A percentile compares a stretch with the other conserved stretches of the same genome.
These are phyloP conservation scores for Aureobasidium sp. DNA, from an alignment of 2,329 filamentous ascomycete genomes.

Conservation along the genomic window DNA sequence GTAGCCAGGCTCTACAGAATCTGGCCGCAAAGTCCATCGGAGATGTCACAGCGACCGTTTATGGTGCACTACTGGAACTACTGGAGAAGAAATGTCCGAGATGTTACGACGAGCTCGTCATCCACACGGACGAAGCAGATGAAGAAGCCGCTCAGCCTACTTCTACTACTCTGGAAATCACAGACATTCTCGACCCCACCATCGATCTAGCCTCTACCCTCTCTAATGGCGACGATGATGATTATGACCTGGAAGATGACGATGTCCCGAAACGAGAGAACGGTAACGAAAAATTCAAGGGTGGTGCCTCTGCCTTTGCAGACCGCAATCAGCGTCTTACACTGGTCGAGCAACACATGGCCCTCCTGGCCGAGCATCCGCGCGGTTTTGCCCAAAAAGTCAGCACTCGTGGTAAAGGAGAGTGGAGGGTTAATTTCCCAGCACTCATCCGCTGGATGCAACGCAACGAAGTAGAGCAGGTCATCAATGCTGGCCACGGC, in stretches of 20 bases:
- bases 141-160: constrained; percentile 29
- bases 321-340: constrained; percentile 42
- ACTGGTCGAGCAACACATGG: constrained; percentile 65
- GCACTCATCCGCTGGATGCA: constrained; percentile 63
- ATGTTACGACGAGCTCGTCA: constrained; percentile 54
- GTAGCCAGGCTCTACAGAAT: constrained; percentile 69
- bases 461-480: constrained; percentile 71
- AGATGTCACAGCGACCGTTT: constrained; percentile 68
- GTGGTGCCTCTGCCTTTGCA: constrained; percentile 23
- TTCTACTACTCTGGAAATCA: constrained; percentile 36
- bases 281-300: constrained; percentile 12
- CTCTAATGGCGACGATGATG: constrained; percentile 18
- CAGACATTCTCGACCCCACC: constrained; percentile 34
- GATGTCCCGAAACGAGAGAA: constrained; percentile 20
- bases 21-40: constrained; percentile 66
- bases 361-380: constrained; percentile 62
- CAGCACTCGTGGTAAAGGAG: constrained; percentile 55
- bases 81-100: constrained; percentile 62
- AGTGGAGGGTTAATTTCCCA: constrained; percentile 82
- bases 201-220: constrained; percentile 33
- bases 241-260: constrained; percentile 27
- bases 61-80: constrained; percentile 62
- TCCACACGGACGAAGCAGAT: constrained; percentile 38
- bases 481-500: constrained; percentile 72
- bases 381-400: constrained; percentile 62